A percentile compares a stretch with the other conserved stretches of the same genome.
Conservation (phyloP, 805 yeast species). For the Metschnikowia orientalis region DNA sequence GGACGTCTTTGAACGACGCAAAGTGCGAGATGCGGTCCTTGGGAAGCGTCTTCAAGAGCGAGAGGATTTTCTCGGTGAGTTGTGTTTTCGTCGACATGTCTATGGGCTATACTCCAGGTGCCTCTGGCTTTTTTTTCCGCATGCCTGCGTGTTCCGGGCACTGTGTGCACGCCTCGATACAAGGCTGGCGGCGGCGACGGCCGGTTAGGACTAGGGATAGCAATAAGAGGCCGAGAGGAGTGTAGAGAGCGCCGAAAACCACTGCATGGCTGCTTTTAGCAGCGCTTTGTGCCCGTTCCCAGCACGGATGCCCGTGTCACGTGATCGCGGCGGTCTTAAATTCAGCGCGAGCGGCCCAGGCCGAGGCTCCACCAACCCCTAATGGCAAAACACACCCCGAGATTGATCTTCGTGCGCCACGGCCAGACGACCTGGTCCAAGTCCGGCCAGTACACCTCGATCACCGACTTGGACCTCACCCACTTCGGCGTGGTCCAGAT, state of each 20-base stretch:
- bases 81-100: constrained; percentile 31
- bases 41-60: constrained; percentile 59
- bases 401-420: constrained; percentile 71
- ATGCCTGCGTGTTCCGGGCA: too few relatives aligned
- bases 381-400: constrained; percentile 43
- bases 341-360: not conserved
- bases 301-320: too few relatives aligned
- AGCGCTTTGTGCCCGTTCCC: too few relatives aligned
- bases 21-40: constrained; percentile 64
- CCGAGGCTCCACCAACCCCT: not conserved
- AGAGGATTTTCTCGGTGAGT: constrained; percentile 54
- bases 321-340: too few relatives aligned
- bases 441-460: constrained; percentile 86
- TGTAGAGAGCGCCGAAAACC: too few relatives aligned
- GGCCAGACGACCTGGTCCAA: constrained; percentile 97
- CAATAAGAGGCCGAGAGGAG: too few relatives aligned
- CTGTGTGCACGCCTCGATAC: too few relatives aligned
- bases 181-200: too few relatives aligned
- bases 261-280: too few relatives aligned
- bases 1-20: constrained; percentile 65
- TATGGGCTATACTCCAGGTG: too few relatives aligned
- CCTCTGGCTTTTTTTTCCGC: too few relatives aligned
- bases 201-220: too few relatives aligned
- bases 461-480: constrained; percentile 78
- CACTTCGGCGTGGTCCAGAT: constrained; percentile 74